Conservation (phyloP, 352 stramenopile genomes). For the Pythium insidiosum region DNA sequence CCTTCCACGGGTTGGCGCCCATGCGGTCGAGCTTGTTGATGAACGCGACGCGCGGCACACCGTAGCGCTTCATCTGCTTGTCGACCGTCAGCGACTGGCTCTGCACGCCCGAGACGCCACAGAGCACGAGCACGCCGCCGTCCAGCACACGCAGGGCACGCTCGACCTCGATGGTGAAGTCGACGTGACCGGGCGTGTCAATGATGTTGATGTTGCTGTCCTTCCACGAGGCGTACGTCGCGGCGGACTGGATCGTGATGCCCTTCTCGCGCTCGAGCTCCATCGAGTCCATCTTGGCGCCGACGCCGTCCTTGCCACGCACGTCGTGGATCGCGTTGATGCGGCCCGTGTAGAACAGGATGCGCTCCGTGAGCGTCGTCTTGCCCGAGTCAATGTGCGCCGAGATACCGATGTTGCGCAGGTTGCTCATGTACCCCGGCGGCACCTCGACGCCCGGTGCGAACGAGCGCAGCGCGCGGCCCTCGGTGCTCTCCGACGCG, state of each 20-base stretch:
- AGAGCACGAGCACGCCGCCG: constrained; percentile 94
- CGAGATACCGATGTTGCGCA: constrained; percentile 95
- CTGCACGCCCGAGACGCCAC: constrained; percentile 92
- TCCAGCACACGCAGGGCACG: constrained; percentile 97
- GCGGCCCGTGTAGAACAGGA: constrained; percentile 98
- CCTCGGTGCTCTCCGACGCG: no score
- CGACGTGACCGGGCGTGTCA: constrained; percentile 98
- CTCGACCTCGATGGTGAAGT: constrained; percentile 99
- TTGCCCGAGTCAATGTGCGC: constrained; percentile 98
- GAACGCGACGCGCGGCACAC: constrained; percentile 97
- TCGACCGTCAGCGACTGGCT: constrained; percentile 98
- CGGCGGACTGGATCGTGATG: constrained; percentile 99
- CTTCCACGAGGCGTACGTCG: constrained; percentile 95
- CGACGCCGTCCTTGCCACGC: constrained; percentile 95
- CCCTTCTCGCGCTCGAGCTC: constrained; percentile 99
- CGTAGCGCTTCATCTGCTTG: constrained; percentile 99
- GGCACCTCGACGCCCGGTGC: constrained; percentile 32
- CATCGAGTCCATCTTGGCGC: constrained; percentile 99
- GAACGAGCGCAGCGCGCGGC: constrained; percentile 47
- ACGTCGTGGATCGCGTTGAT: constrained; percentile 97
- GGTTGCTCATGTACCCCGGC: constrained; percentile 73
- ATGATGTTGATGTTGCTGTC: constrained; percentile 99
- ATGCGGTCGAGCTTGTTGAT: constrained; percentile 99
- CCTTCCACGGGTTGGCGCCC: constrained; percentile 94
- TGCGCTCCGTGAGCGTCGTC: constrained; percentile 99